These are phyloP conservation scores for Ophiostoma quercus DNA, from an alignment of 2,329 filamentous ascomycete species.

Conservation along the genomic window DNA sequence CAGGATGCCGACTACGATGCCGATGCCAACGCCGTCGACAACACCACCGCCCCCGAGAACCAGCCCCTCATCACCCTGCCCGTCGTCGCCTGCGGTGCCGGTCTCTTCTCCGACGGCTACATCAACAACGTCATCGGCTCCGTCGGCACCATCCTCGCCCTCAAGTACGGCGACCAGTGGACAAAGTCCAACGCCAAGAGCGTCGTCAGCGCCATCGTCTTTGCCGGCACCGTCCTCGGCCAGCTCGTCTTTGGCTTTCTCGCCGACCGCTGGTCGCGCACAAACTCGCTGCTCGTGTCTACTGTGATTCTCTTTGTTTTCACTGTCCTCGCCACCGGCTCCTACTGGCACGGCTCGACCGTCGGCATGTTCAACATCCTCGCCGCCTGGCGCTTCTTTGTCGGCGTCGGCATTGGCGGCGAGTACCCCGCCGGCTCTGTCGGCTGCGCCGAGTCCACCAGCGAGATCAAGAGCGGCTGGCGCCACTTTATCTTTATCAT, in stretches of 20 bases:
- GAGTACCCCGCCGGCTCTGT: slow-evolving; percentile 83
- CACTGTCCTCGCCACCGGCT: slow-evolving; percentile 69
- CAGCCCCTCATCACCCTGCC: slow-evolving; percentile 46
- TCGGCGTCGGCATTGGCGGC: slow-evolving; percentile 71
- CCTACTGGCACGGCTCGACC: slow-evolving; percentile 65
- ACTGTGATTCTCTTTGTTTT: slow-evolving; percentile 83
- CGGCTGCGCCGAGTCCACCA: slow-evolving; percentile 75
- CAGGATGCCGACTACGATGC: slow-evolving; percentile 5
- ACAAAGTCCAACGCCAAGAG: slow-evolving; percentile 60
- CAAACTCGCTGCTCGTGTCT: slow-evolving; percentile 72
- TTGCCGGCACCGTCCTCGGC: slow-evolving; percentile 75
- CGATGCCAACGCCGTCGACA: not conserved
- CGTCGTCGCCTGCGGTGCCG: slow-evolving; percentile 81
- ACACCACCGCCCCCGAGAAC: slow-evolving; percentile 9
- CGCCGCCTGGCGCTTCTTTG: slow-evolving; percentile 78
- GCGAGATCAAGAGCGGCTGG: slow-evolving; percentile 72
- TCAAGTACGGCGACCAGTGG: slow-evolving; percentile 67
- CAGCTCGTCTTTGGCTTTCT: slow-evolving; percentile 76
- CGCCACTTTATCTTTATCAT: slow-evolving; percentile 89
- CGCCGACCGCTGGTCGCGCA: slow-evolving; percentile 78
- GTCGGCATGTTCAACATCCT: slow-evolving; percentile 69
- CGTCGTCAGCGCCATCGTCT: slow-evolving; percentile 77
- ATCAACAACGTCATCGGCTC: slow-evolving; percentile 88
- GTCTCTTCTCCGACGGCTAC: slow-evolving; percentile 87
- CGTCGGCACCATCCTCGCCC: slow-evolving; percentile 69